phyloP scores from a whole-genome alignment of 805 yeast species.

The Saccharomycopsis synnaedendra region DNA sequence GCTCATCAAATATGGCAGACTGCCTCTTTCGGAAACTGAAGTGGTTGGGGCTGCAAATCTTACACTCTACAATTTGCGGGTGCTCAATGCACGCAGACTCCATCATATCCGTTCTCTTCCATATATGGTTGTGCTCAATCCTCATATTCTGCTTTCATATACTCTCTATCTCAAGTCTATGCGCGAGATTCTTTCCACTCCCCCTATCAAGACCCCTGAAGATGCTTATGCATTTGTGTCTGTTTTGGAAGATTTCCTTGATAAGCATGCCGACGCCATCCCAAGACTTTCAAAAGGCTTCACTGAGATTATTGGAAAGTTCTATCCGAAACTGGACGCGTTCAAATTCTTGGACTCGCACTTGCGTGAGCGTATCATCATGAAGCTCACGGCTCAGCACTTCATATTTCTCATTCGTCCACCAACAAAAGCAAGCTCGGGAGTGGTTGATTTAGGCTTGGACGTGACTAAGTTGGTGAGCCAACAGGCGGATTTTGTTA shows the following conservation, averaged over 20 bases:
- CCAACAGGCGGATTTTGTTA: constrained; percentile 62
- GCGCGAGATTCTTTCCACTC: constrained; percentile 33
- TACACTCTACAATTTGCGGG: constrained; percentile 44
- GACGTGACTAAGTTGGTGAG: constrained; percentile 52
- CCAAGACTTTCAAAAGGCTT: constrained; percentile 78
- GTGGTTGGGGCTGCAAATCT: constrained; percentile 34
- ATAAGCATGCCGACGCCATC: constrained; percentile 75
- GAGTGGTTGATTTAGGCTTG: constrained; percentile 55
- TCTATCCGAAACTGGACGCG: constrained; percentile 35
- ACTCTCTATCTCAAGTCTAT: constrained; percentile 62
- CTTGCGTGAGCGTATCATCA: constrained; percentile 72
- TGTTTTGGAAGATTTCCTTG: constrained; percentile 48
- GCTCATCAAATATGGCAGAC: constrained; percentile 31
- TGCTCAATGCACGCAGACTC: constrained; percentile 60
- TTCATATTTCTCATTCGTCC: constrained; percentile 54
- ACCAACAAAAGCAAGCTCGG: constrained; percentile 38
- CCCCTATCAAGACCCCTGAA: constrained; percentile 34
- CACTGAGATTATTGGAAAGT: constrained; percentile 42
- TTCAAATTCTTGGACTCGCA: constrained; percentile 63
- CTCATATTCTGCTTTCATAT: constrained; percentile 72
- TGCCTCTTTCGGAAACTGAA: constrained; percentile 22
- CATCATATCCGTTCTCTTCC: constrained; percentile 65
- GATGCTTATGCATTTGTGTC: constrained; percentile 44
- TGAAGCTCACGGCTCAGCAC: constrained; percentile 80
- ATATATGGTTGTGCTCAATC: constrained; percentile 76